Percentiles rank a stretch among this genome's conserved stretches.
Conservation (phyloP, 2,329 filamentous ascomycete species). For the Tolypocladium amazonense region DNA sequence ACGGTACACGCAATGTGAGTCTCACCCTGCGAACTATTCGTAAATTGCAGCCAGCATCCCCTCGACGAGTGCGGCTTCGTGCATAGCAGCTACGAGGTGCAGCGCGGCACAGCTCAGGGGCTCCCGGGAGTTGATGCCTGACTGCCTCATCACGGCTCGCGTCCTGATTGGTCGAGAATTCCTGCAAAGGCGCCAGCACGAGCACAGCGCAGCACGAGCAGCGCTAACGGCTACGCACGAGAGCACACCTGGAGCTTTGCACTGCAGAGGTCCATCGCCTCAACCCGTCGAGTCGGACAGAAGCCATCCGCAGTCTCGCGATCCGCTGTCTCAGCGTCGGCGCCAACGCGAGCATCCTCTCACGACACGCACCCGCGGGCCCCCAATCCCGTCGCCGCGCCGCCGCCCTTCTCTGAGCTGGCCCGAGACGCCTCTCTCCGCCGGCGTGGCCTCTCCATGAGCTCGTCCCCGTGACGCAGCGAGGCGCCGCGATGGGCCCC, state of each 20-base stretch:
- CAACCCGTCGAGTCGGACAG: constrained; percentile 1
- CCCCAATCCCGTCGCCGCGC: constrained; percentile 4
- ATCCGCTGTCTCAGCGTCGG: neutral
- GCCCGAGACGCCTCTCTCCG: constrained; percentile 11
- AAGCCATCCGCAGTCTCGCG: neutral
- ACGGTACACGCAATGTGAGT: neutral
- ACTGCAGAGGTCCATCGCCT: neutral
- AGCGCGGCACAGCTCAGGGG: constrained; percentile 2
- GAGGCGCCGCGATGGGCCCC: constrained; percentile 29
- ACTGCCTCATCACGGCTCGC: constrained; percentile 18
- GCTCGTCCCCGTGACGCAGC: constrained; percentile 19
- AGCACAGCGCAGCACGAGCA: neutral
- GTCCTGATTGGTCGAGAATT: constrained; percentile 17
- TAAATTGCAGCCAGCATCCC: neutral
- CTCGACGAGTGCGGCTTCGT: neutral
- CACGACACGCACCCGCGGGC: constrained; percentile 3
- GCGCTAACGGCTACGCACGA: neutral
- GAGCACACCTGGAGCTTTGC: neutral
- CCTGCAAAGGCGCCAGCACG: neutral
- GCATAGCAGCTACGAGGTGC: neutral
- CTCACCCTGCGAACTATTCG: neutral
- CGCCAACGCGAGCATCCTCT: neutral
- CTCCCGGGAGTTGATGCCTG: constrained; percentile 21
- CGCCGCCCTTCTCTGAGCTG: constrained; percentile 3
- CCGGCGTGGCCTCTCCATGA: constrained; percentile 23